Base-by-base conservation (phyloP, 2,329 filamentous ascomycete species). In the Fusarium sp. region DNA sequence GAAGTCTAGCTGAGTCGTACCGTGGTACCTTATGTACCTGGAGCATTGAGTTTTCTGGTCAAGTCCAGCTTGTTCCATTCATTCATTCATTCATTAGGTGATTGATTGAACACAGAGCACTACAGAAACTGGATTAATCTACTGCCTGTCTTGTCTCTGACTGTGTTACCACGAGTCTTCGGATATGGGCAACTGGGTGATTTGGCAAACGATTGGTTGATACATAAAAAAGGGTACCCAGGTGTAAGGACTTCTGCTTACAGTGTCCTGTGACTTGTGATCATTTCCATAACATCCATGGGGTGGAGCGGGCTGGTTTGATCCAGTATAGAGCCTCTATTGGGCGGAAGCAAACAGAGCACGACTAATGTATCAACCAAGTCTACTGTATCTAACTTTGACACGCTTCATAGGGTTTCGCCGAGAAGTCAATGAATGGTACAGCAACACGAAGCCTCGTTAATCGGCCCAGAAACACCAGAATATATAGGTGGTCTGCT, bases 241-340 rank as follows among this genome's bases (percentile, higher is more conserved):
- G 51, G 30, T 52, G 40, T 56, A 25, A 48, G 47, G 16, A 24
- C 30, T 37, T 57, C 34, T 22, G 45, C 44, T 53, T 55, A 53
- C 49, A 53, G 49, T 40, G 37, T 52, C 44, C n/a, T 57, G 54
- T 40, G 44, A 49, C 44, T 30, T 57, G 44, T 53, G 32, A 49
- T 37, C 44, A 51, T 57, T 20, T 22, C 27, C 44, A 25, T 25
- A 20, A 45, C 46, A 24, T 24, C 24, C 24, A 25, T 25, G 30
- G 32, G 29, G 67, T 69, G 58, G 65, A 67, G 55, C 49, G 57
- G 54, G 22, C 49, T 57, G 48, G 32, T 67, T 51, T 42, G 24
- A 41, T 53, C 57, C 51, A 47, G 45, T n/a, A n/a, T 32, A 42
- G 53, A n/a, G 42, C 40, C 62, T 57, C 34, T 29, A 44, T 49